Conservation (phyloP, 805 yeast genomes). For the Zygotorulaspora chibaensis region DNA sequence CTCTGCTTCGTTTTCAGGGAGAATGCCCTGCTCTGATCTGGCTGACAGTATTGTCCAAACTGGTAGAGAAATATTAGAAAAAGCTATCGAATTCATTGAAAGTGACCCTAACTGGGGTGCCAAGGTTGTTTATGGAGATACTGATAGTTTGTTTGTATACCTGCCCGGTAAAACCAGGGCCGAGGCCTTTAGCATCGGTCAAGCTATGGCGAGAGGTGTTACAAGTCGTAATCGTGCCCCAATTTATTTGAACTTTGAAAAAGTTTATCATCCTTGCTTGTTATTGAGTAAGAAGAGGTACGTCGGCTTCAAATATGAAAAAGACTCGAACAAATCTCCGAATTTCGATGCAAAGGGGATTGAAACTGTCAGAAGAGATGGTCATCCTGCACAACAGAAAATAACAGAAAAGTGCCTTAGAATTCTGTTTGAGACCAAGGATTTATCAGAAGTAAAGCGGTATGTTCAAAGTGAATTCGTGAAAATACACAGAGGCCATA, state of each 20-base stretch:
- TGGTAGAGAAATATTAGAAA: slow-evolving; percentile 77
- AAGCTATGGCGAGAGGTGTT: slow-evolving; percentile 59
- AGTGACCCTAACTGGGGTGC: slow-evolving; percentile 65
- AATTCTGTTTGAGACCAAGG: slow-evolving; percentile 64
- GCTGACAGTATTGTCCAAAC: slow-evolving; percentile 93
- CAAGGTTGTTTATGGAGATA: slow-evolving; percentile 93
- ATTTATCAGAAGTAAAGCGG: slow-evolving; percentile 63
- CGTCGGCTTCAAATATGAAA: slow-evolving; percentile 79
- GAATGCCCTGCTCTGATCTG: slow-evolving; percentile 95
- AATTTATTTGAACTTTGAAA: slow-evolving; percentile 79
- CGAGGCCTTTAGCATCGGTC: slow-evolving; percentile 77
- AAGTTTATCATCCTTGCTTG: slow-evolving; percentile 84
- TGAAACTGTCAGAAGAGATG: slow-evolving; percentile 92
- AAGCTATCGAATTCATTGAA: slow-evolving; percentile 68
- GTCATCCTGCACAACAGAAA: slow-evolving; percentile 86
- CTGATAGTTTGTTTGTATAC: slow-evolving; percentile 88
- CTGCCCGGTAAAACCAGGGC: slow-evolving; percentile 74
- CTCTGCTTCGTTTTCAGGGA: slow-evolving; percentile 89
- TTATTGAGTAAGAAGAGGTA: slow-evolving; percentile 83
- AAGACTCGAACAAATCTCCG: slow-evolving; percentile 50
- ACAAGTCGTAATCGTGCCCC: slow-evolving; percentile 76
- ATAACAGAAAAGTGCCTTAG: slow-evolving; percentile 68
- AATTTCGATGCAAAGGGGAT: slow-evolving; percentile 94
- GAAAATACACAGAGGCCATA: slow-evolving; percentile 57
- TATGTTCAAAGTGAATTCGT: slow-evolving; percentile 64